Percentiles rank a stretch among this genome's conserved stretches.
Conservation (phyloP, 371 early-diverging fungal genomes). For the Mucor sp. region DNA sequence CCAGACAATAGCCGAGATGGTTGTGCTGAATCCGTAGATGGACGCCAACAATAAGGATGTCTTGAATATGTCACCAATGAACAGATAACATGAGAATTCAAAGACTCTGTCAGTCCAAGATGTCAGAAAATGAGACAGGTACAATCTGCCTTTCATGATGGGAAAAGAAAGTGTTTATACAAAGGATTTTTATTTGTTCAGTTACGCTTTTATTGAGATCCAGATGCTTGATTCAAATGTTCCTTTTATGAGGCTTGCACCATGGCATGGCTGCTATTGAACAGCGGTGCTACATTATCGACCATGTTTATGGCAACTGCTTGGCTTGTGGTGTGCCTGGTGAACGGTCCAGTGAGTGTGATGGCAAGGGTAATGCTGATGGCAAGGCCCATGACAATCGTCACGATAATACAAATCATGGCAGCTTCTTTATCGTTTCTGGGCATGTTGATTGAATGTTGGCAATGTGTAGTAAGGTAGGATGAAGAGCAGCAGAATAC, state of each 20-base stretch:
- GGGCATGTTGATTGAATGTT: neutral
- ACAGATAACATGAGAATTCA: neutral
- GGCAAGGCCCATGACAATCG: neutral
- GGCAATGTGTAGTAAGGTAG: neutral
- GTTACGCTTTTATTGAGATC: neutral
- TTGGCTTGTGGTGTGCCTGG: neutral
- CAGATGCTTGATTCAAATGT: neutral
- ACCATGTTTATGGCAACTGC: neutral
- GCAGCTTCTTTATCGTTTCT: neutral
- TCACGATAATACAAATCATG: neutral
- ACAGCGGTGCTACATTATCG: neutral
- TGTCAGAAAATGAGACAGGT: neutral
- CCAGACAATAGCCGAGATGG: slow-evolving; percentile 1
- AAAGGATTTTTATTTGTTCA: neutral
- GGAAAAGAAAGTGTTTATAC: neutral
- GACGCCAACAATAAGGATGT: neutral
- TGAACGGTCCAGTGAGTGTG: neutral
- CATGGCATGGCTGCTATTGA: neutral
- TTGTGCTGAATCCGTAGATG: slow-evolving; percentile 2
- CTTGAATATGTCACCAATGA: slow-evolving; percentile 1
- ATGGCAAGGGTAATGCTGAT: neutral
- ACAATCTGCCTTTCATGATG: neutral
- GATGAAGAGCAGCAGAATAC: neutral
- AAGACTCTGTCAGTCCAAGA: slow-evolving; percentile 5
- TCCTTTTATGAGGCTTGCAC: neutral